A percentile compares a stretch with the other conserved stretches of the same genome.
These are phyloP conservation scores for Thoreauomyces humboldtii DNA, from an alignment of 192 early-diverging fungal species.

Conservation along the genomic window DNA sequence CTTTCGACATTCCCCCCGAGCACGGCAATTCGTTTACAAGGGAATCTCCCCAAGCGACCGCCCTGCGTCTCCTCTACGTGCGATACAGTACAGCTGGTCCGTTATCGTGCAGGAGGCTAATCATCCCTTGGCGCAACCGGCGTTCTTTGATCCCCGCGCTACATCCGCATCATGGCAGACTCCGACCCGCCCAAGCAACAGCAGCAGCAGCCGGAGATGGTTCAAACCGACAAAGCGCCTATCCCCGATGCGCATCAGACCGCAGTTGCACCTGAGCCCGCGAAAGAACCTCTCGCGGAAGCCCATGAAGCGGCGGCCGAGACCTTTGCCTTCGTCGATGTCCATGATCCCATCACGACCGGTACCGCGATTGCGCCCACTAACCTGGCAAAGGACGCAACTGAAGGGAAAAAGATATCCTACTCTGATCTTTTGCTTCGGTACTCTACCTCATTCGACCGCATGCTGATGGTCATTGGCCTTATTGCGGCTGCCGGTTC, in stretches of 20 bases:
- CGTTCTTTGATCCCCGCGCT: too few relatives aligned
- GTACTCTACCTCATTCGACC: conserved; percentile 63
- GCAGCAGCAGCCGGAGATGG: background rate
- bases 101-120: too few relatives aligned
- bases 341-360: background rate
- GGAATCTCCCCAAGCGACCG: too few relatives aligned
- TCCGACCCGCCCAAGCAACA: too few relatives aligned
- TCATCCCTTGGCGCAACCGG: too few relatives aligned
- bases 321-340: conserved; percentile 8
- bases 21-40: too few relatives aligned
- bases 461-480: conserved; percentile 47
- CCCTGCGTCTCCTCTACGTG: too few relatives aligned
- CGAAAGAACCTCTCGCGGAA: too few relatives aligned
- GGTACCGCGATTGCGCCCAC: background rate
- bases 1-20: too few relatives aligned
- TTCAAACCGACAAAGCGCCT: background rate
- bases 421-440: conserved; percentile 52
- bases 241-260: too few relatives aligned
- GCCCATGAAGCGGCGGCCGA: background rate
- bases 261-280: background rate
- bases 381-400: background rate
- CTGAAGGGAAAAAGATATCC: background rate
- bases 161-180: too few relatives aligned
- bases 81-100: too few relatives aligned
- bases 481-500: conserved; percentile 14